phyloP scores from a whole-genome alignment of 148 eudicot species.

The Rhododendron vialii region DNA sequence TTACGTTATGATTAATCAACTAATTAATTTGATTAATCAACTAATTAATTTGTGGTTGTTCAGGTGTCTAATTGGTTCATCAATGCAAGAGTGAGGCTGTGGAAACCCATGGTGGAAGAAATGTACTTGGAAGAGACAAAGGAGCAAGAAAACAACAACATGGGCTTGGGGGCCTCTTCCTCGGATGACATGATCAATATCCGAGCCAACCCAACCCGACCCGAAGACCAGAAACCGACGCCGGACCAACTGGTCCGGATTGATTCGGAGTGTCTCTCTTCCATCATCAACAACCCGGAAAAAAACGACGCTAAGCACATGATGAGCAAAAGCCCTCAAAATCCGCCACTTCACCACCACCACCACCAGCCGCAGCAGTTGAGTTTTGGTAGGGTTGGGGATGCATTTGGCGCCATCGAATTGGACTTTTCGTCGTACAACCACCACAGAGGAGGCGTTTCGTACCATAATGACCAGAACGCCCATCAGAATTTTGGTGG shows the following conservation, averaged over 20 bases:
- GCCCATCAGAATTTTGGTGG: conserved; percentile 32
- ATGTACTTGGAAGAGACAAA: conserved; percentile 94
- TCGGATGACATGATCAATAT: conserved; percentile 23
- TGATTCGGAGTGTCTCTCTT: conserved; percentile 65
- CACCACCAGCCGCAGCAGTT: conserved; percentile 22
- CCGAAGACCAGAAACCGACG: conserved; percentile 65
- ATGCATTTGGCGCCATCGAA: conserved; percentile 46
- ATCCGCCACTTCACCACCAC: conserved; percentile 13
- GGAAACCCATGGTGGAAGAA: conserved; percentile 99
- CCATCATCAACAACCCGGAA: conserved; percentile 49
- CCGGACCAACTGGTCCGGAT: conserved; percentile 51
- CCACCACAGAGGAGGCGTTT: conserved; percentile 20
- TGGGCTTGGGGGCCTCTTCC: conserved; percentile 27
- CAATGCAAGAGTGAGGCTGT: conserved; percentile 93
- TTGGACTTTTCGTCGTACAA: conserved; percentile 66
- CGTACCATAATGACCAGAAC: conserved; percentile 12
- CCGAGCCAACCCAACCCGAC: not conserved
- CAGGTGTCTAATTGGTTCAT: conserved; percentile 99
- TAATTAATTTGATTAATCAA: not conserved
- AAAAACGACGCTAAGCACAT: conserved; percentile 14
- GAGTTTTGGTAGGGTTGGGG: conserved; percentile 42
- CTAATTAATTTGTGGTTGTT: conserved; percentile 2
- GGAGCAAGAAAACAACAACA: conserved; percentile 30
- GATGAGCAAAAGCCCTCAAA: not conserved
- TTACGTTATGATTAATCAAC: not conserved